Evolutionary conservation across 192 early-diverging fungal species (phyloP).

Genomic region (Rhizoclosmatium globosum): DNA sequence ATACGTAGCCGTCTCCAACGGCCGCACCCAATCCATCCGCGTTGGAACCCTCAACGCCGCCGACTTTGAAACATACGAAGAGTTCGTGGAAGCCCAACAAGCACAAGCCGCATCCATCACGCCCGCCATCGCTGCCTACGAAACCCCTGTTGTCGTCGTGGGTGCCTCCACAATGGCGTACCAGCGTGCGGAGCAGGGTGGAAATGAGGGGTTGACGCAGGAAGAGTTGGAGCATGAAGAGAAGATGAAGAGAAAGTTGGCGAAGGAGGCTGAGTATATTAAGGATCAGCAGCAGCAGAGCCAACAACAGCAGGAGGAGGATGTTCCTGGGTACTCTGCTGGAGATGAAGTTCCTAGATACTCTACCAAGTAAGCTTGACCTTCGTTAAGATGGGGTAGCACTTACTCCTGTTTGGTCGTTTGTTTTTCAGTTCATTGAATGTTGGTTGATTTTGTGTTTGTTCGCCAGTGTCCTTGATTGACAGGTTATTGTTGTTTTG

Average conservation of each 20-base stretch:
- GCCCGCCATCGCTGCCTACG: background rate
- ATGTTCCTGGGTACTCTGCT: background rate
- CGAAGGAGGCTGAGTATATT: background rate
- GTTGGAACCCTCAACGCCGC: background rate
- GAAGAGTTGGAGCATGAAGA: slow-evolving; percentile 14
- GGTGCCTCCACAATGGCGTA: background rate
- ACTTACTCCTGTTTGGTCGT: background rate
- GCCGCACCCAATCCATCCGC: too few species aligned
- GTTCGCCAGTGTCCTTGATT: too few species aligned
- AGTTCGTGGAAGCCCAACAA: slow-evolving; percentile 11
- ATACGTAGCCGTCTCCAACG: too few species aligned
- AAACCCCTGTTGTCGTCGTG: background rate
- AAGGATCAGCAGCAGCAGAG: background rate
- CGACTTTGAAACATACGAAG: slow-evolving; percentile 18
- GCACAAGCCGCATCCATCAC: background rate
- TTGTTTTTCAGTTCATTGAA: background rate
- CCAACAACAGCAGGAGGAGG: background rate
- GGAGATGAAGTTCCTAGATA: background rate
- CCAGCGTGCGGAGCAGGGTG: background rate
- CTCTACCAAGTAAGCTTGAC: background rate
- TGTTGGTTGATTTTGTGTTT: too few species aligned
- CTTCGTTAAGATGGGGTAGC: background rate
- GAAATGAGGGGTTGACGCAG: background rate
- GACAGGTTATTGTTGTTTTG: too few species aligned
- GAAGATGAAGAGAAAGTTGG: slow-evolving; percentile 6